Evolutionary conservation across 257 asterid species (phyloP).

Genomic region (Salvia splendens): DNA sequence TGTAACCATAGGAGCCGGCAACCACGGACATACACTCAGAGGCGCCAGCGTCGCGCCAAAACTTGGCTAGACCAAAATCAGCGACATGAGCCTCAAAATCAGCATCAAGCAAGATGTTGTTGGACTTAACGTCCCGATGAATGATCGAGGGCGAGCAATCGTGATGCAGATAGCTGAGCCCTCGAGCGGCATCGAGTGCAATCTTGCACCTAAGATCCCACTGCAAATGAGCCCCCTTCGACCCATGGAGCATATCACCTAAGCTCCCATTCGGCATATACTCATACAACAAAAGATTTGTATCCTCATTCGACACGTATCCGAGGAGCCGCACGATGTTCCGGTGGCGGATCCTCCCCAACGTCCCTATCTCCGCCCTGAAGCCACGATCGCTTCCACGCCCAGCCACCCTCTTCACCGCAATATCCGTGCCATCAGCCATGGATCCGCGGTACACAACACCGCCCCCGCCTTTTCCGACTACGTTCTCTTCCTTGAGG

Average conservation of each 20-base stretch:
- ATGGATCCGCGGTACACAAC: conserved; percentile 73
- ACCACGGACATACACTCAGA: conserved; percentile 83
- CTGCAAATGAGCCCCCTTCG: conserved; percentile 65
- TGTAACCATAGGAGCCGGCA: conserved; percentile 91
- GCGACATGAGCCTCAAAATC: conserved; percentile 90
- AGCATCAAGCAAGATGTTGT: conserved; percentile 71
- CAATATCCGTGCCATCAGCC: conserved; percentile 66
- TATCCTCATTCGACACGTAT: conserved; percentile 58
- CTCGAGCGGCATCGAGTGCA: conserved; percentile 81
- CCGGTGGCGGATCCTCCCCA: conserved; percentile 73
- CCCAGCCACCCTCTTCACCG: conserved; percentile 52
- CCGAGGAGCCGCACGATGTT: conserved; percentile 74
- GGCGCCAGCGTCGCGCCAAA: conserved; percentile 47
- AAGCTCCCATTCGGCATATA: conserved; percentile 85
- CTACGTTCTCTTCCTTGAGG: conserved; percentile 72
- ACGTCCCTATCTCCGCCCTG: conserved; percentile 70
- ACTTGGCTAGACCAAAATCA: conserved; percentile 88
- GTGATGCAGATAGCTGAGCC: conserved; percentile 79
- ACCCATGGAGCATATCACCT: conserved; percentile 68
- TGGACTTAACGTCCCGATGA: conserved; percentile 82
- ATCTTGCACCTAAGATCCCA: conserved; percentile 71
- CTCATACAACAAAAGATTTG: conserved; percentile 69
- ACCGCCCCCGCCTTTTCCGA: conserved; percentile 93
- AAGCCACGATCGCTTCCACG: conserved; percentile 57
- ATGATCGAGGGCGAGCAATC: conserved; percentile 81